phyloP scores from a whole-genome alignment of 495 filamentous ascomycete genomes.

The Penicillium angulare region DNA sequence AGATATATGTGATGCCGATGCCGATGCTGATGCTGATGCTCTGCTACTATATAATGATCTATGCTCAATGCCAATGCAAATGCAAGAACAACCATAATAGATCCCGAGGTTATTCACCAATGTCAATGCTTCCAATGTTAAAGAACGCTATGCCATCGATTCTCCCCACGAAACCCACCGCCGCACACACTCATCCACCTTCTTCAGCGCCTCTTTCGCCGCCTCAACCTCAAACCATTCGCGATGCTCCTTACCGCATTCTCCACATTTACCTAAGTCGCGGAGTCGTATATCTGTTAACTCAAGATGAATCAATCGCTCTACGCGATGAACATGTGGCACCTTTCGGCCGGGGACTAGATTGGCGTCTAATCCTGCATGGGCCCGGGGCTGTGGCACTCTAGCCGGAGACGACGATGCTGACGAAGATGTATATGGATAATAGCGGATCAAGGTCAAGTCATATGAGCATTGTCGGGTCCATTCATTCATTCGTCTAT shows the following conservation, averaged over 20 bases:
- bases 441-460: conserved; percentile 82
- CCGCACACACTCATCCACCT: conserved; percentile 80
- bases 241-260: conserved; percentile 82
- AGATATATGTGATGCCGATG: no score
- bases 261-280: conserved; percentile 66
- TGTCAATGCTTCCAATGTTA: neutral
- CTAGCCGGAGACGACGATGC: conserved; percentile 26
- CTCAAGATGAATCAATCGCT: conserved; percentile 88
- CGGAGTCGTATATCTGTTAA: conserved; percentile 65
- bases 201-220: conserved; percentile 62
- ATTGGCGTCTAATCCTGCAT: neutral
- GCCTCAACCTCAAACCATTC: conserved; percentile 97
- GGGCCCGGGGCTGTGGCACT: conserved; percentile 3
- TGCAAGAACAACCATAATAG: no score
- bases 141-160: conserved; percentile 12
- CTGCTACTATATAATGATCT: no score
- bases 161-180: conserved; percentile 85
- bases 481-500: conserved; percentile 90
- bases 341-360: conserved; percentile 61
- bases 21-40: no score
- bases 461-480: conserved; percentile 86
- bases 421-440: conserved; percentile 73
- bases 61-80: no score
- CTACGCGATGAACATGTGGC: conserved; percentile 83
- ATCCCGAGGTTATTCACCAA: no score